Conservation (phyloP, 1,284 basidiomycete species). For the Trametes hirsuta region DNA sequence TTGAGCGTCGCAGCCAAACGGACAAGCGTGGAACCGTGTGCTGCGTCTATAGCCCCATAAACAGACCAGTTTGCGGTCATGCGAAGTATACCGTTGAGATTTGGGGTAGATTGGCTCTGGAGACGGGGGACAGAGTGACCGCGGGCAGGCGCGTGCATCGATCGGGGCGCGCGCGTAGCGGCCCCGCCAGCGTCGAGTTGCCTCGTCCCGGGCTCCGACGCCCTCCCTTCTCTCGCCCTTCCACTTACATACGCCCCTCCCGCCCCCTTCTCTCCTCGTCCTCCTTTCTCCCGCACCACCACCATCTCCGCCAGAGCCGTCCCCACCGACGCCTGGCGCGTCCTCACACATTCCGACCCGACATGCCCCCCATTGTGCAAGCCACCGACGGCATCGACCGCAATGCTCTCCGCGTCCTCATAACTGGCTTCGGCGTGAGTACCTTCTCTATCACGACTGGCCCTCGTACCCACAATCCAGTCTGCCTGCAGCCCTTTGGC, state of each 20-base stretch:
- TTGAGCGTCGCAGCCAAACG: conserved; percentile 4
- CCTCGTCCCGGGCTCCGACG: conserved; percentile 6
- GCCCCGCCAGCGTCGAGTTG: not conserved
- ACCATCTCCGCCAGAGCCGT: not conserved
- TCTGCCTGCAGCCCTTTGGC: conserved; percentile 52
- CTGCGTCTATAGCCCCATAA: not conserved
- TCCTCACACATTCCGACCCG: not conserved
- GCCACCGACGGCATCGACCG: conserved; percentile 27
- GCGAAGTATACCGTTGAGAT: not conserved
- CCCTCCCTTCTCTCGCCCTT: not conserved
- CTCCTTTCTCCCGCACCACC: not conserved
- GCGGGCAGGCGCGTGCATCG: not conserved
- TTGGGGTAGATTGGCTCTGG: not conserved
- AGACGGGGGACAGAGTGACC: not conserved
- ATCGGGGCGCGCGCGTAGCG: not conserved
- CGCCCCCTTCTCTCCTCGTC: not conserved
- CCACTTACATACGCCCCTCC: conserved; percentile 2
- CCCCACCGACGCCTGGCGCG: conserved; percentile 5
- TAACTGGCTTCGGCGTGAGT: conserved; percentile 67
- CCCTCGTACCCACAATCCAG: conserved; percentile 5
- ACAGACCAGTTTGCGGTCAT: not conserved
- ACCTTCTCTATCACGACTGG: not conserved
- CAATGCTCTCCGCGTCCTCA: conserved; percentile 48
- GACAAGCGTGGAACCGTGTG: conserved; percentile 2
- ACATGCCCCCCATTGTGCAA: conserved; percentile 21